phyloP scores from a whole-genome alignment of 345 rosid species.

The Ricinus communis region DNA sequence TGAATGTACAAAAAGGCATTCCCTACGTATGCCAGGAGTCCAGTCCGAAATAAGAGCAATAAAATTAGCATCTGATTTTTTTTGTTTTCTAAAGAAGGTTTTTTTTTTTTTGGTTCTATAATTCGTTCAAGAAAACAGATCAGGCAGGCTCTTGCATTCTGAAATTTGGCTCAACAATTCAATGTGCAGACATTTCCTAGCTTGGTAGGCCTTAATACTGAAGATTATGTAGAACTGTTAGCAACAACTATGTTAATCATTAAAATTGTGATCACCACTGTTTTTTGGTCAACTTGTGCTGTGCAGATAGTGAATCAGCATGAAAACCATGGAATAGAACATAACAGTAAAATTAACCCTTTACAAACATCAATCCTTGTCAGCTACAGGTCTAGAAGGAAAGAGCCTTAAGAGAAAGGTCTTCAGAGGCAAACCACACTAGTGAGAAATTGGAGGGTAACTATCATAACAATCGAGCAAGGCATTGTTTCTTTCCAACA shows the following conservation, averaged over 20 bases:
- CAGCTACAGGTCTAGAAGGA: constrained; percentile 80
- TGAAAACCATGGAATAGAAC: not conserved
- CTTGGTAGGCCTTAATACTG: too few species aligned
- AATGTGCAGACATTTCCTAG: not conserved
- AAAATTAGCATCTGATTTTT: not conserved
- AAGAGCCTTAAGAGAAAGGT: constrained; percentile 79
- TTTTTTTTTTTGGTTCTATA: too few species aligned
- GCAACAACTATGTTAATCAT: too few species aligned
- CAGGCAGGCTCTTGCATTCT: too few species aligned
- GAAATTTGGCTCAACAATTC: not conserved
- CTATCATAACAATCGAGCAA: constrained; percentile 63
- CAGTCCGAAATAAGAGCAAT: not conserved
- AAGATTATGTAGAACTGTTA: too few species aligned
- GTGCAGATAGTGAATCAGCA: not conserved
- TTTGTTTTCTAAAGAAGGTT: too few species aligned
- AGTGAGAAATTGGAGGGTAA: constrained; percentile 62
- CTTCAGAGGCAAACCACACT: constrained; percentile 82
- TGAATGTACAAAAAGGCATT: too few species aligned
- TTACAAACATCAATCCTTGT: constrained; percentile 51
- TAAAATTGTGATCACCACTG: too few species aligned
- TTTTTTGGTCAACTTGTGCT: too few species aligned
- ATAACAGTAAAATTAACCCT: not conserved
- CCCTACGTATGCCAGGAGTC: not conserved
- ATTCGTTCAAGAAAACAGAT: not conserved
- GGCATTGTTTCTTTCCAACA: constrained; percentile 55